Evolutionary conservation across 768 basidiomycete species (phyloP), one percentile per base, ranked within the genome.

Genomic region (Tulasnella sp.): DNA sequence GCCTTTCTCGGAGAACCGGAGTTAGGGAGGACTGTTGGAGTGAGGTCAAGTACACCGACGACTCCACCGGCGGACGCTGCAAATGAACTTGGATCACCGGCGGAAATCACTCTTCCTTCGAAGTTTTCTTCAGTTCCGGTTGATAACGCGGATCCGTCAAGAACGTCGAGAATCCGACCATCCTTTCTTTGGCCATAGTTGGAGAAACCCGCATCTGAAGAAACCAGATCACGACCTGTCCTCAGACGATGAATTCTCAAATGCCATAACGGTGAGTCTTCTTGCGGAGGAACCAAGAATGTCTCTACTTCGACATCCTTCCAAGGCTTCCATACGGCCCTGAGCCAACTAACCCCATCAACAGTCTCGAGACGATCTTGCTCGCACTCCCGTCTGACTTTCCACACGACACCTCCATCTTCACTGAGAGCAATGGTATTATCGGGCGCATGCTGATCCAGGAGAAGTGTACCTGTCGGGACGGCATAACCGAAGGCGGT

Each of bases 401-500:
- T 76, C 82, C 82, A 87, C 9, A 73, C 74, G 64, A 84, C 83
- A 15, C 81, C 82, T 33, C 66, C 67, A 58, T 82, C 80, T 57
- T 80, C 81, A 59, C 75, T 77, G 29, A 87, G 65, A 10, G 81
- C 82, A 34, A 85, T 69, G 52, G 80, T 77, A 56, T 69, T 79
- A 62, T 87, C 83, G 0, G 74, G 81, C 5, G 76, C 81, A 5
- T 78, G 68, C 62, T 85, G 82, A 55, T 84, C 81, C 34, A 84
- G 70, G 5, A 77, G 78, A 40, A 75, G 72, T 61, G 70, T 75
- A 7, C 78, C 78, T 0, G 78, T 76, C 5, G 82, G 78, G 8
- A 83, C 79, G 57, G 76, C 79, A 64, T 83, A 85, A 12, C 81
- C 83, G 60, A 85, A 84, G 4, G 79, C 74, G n/a, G 79, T 73